A percentile compares a stretch with the other conserved stretches of the same genome.
Evolutionary conservation across 2,329 filamentous ascomycete species (phyloP).

Genomic region (Zasmidium citrigriseum): DNA sequence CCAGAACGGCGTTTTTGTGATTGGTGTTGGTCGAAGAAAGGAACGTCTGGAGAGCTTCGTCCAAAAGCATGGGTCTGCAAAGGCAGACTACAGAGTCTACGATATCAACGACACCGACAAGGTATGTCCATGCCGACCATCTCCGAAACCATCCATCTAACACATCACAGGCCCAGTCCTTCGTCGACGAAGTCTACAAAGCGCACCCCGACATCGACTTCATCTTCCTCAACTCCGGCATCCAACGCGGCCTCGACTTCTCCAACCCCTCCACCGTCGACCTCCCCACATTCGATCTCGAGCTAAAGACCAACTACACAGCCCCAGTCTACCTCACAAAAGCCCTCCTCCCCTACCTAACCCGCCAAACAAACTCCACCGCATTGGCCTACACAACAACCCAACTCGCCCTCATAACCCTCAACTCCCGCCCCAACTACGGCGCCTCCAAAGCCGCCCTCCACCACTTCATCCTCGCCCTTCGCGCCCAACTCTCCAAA

Average conservation of each 20-base stretch:
- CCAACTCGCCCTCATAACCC: constrained; percentile 15
- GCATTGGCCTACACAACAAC: constrained; percentile 13
- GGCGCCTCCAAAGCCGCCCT: constrained; percentile 17
- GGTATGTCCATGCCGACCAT: too few relatives aligned
- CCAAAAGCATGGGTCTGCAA: constrained; percentile 42
- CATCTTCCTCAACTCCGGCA: constrained; percentile 54
- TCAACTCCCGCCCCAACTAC: constrained; percentile 15
- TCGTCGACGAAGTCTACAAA: constrained; percentile 43
- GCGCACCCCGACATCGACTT: constrained; percentile 54
- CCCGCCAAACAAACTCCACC: constrained; percentile 3
- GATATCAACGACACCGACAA: constrained; percentile 54
- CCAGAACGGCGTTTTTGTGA: constrained; percentile 48
- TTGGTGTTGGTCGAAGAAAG: constrained; percentile 53
- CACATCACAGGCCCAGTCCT: constrained; percentile 39
- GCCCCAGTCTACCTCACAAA: constrained; percentile 18
- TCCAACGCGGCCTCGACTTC: constrained; percentile 54
- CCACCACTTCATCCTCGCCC: constrained; percentile 12
- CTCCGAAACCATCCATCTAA: too few relatives aligned
- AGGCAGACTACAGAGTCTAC: constrained; percentile 43
- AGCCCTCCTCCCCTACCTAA: constrained; percentile 12
- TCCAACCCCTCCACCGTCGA: constrained; percentile 51
- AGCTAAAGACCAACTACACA: constrained; percentile 38
- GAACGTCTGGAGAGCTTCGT: constrained; percentile 54
- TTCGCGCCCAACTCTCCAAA: constrained; percentile 7
- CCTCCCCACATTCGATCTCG: constrained; percentile 44